Evolutionary conservation across 2,329 filamentous ascomycete species (phyloP), one percentile per base, ranked within the genome.

Genomic region (Huntiella moniliformis): DNA sequence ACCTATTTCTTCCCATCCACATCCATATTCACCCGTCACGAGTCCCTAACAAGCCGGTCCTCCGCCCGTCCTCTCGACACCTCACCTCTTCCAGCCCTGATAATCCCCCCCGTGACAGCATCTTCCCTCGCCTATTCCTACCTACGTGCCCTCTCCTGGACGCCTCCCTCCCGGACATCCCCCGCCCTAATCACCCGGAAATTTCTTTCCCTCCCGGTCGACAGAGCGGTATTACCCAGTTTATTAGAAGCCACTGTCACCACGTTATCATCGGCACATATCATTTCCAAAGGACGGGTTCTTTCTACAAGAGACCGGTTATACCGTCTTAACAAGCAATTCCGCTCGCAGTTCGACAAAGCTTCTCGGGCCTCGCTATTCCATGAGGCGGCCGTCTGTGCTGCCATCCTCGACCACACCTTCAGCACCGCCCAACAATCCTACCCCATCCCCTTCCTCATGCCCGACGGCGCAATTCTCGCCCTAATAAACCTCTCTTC

Each of bases 401-500:
- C 84, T 54, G 50, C 54, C 0, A 32, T 35, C 4, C 40, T 50
- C 2, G 55, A 53, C 42, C 54, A 61, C 43, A 39, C 58, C 53
- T 58, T 74, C 37, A 57, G 57, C 3, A 17, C 38, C 31, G 11
- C 17, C 17, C n/a, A 35, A 12, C 15, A 37, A 5, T 12, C 39
- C 2, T 8, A 13, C 11, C 38, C 13, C 1, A 58, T 82, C 5
- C 68, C 72, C 1, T 75, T 73, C 47, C 60, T 67, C 17, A 71
- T 77, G 11, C 65, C 71, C 31, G 77, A 84, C 51, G 78, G 78
- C 18, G 67, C 73, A 28, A 68, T 80, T 48, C 71, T 84, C 65
- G 78, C 75, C 1, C 61, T 81, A 47, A 67, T 75, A 36, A 82
- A 82, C 53, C 58, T 87, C 46, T 70, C 77, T 50, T 72, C 74